These are phyloP conservation scores for Chlamydomonas reinhardtii DNA, from an alignment of 163 green algal genomes.

Conservation along the genomic window DNA sequence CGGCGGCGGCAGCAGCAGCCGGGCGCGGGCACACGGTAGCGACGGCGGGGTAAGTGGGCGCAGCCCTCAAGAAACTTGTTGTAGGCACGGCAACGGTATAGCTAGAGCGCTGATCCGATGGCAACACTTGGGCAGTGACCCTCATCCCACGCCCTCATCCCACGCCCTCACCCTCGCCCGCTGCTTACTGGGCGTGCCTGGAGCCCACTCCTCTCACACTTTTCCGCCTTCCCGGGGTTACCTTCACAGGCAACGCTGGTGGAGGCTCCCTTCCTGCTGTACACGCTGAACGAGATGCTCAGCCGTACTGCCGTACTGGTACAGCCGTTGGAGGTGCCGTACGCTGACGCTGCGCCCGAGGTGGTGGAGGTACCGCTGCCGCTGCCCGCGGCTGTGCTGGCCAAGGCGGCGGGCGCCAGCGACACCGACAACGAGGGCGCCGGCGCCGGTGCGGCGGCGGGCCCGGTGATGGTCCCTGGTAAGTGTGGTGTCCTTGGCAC, in stretches of 20 bases:
- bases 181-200: no score
- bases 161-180: no score
- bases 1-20: background rate
- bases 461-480: background rate
- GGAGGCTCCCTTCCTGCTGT: constrained; percentile 78
- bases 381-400: constrained; percentile 33
- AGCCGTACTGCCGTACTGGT: constrained; percentile 83
- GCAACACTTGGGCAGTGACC: background rate
- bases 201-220: no score
- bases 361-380: constrained; percentile 77
- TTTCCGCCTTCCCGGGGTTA: no score
- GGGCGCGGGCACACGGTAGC: background rate
- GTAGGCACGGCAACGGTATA: background rate
- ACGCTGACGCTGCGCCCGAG: background rate
- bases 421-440: background rate
- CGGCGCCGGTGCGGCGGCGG: background rate
- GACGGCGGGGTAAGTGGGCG: constrained; percentile 4
- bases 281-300: constrained; percentile 87
- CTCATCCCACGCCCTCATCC: background rate
- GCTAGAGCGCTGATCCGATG: no score
- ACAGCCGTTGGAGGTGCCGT: constrained; percentile 78
- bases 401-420: background rate
- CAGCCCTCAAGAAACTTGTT: background rate
- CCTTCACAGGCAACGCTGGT: constrained; percentile 64
- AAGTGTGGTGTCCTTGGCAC: background rate